Evolutionary conservation across 495 filamentous ascomycete genomes (phyloP).

Genomic region (Pseudotulostoma volvatum): DNA sequence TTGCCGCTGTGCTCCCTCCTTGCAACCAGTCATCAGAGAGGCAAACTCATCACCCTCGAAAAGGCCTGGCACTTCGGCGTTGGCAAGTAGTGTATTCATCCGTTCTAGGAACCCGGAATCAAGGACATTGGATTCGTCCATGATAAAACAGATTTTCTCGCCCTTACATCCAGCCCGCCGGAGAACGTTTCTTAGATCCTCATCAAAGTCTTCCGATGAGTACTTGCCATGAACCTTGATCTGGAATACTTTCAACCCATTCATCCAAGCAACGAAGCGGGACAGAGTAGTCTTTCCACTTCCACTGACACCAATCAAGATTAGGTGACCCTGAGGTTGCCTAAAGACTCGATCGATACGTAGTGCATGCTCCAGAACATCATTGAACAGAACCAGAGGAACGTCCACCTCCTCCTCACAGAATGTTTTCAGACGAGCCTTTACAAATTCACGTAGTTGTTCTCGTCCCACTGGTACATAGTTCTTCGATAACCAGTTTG

Average conservation of each 20-base stretch:
- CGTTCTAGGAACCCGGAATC: conserved; percentile 97
- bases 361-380: conserved; percentile 92
- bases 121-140: conserved; percentile 97
- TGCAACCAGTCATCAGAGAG: conserved; percentile 93
- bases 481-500: conserved; percentile 98
- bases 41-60: conserved; percentile 97
- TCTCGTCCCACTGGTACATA: conserved; percentile 94
- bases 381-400: conserved; percentile 91
- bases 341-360: conserved; percentile 97
- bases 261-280: conserved; percentile 99
- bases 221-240: conserved; percentile 99
- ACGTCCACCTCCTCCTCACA: conserved; percentile 99
- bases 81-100: conserved; percentile 97
- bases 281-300: conserved; percentile 97
- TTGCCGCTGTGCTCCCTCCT: conserved; percentile 93
- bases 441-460: conserved; percentile 87
- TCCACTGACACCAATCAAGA: conserved; percentile 94
- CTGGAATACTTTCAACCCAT: conserved; percentile 94
- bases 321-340: conserved; percentile 94
- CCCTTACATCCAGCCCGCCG: conserved; percentile 91
- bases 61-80: conserved; percentile 92
- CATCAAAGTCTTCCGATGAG: conserved; percentile 95
- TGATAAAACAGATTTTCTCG: conserved; percentile 99
- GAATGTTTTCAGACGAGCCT: conserved; percentile 91
- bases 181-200: conserved; percentile 85